Evolutionary conservation across 2,329 filamentous ascomycete species (phyloP).

Genomic region (Diaporthe sp.): DNA sequence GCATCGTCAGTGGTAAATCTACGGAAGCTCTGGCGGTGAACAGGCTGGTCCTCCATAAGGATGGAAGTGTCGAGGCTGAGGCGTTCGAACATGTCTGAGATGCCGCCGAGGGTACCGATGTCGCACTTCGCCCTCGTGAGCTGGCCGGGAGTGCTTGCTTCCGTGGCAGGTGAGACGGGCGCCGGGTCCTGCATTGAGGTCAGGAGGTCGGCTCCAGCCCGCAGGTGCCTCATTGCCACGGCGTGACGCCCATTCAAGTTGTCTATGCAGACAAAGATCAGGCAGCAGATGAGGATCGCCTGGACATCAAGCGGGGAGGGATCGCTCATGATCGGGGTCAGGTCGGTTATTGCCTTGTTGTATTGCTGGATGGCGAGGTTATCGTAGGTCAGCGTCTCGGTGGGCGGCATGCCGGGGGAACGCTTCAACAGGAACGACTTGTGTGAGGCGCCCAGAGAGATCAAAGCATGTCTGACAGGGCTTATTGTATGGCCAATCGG

Average conservation of each 20-base stretch:
- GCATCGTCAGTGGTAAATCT: not conserved
- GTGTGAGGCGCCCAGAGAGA: conserved; percentile 22
- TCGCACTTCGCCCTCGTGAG: not conserved
- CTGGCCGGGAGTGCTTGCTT: not conserved
- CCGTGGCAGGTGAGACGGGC: not conserved
- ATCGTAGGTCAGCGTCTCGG: not conserved
- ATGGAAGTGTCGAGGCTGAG: conserved; percentile 20
- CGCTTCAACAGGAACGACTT: conserved; percentile 4
- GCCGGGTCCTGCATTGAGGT: not conserved
- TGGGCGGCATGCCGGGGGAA: not conserved
- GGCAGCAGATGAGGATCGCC: conserved; percentile 6
- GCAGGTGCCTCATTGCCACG: not conserved
- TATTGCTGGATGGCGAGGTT: conserved; percentile 15
- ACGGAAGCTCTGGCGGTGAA: not conserved
- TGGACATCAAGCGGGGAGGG: conserved; percentile 5
- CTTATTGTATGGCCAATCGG: not conserved
- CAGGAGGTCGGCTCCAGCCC: not conserved
- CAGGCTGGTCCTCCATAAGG: not conserved
- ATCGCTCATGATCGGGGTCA: conserved; percentile 7
- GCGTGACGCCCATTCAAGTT: not conserved
- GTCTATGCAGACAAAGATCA: conserved; percentile 24
- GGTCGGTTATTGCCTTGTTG: conserved; percentile 11
- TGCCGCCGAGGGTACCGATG: not conserved
- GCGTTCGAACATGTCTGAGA: conserved; percentile 23
- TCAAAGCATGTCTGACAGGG: conserved; percentile 15